Conservation (phyloP, 2,329 filamentous ascomycete genomes). For the Diplodia seriata region DNA sequence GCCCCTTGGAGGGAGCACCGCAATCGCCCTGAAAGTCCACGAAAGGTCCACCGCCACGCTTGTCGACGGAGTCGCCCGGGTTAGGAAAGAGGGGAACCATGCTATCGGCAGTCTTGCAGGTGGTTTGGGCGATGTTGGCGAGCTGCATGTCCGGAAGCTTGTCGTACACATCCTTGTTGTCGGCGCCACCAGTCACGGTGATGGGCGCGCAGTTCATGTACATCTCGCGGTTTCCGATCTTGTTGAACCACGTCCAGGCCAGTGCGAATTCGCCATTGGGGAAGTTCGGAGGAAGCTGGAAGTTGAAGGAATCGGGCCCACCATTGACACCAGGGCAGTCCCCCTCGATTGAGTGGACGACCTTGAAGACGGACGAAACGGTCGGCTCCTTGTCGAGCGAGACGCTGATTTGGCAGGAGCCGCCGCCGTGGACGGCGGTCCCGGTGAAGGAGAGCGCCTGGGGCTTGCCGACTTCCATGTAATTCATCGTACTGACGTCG, state of each 20-base stretch:
- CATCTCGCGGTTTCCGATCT: slow-evolving; percentile 59
- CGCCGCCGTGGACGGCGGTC: slow-evolving; percentile 81
- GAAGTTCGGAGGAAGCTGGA: slow-evolving; percentile 74
- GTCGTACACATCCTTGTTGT: slow-evolving; percentile 58
- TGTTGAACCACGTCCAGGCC: slow-evolving; percentile 93
- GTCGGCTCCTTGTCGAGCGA: slow-evolving; percentile 77
- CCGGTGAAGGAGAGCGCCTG: slow-evolving; percentile 73
- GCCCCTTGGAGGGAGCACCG: neutral
- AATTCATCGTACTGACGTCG: slow-evolving; percentile 62
- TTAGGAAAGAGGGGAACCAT: slow-evolving; percentile 66
- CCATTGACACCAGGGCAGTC: slow-evolving; percentile 76
- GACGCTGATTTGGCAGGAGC: slow-evolving; percentile 86
- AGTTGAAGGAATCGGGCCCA: slow-evolving; percentile 70
- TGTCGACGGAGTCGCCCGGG: slow-evolving; percentile 63
- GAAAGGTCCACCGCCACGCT: slow-evolving; percentile 10
- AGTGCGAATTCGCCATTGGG: slow-evolving; percentile 76
- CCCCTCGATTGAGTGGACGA: slow-evolving; percentile 86
- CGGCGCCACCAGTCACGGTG: slow-evolving; percentile 60
- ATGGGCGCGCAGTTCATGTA: slow-evolving; percentile 95
- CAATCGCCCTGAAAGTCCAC: slow-evolving; percentile 6
- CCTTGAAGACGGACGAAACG: slow-evolving; percentile 75
- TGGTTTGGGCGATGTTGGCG: slow-evolving; percentile 63
- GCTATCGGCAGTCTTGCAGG: slow-evolving; percentile 62
- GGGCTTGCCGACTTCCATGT: slow-evolving; percentile 67
- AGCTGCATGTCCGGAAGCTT: slow-evolving; percentile 73